Base-by-base conservation (phyloP, 208 protist genomes). In the Leptomonas seymouri region DNA sequence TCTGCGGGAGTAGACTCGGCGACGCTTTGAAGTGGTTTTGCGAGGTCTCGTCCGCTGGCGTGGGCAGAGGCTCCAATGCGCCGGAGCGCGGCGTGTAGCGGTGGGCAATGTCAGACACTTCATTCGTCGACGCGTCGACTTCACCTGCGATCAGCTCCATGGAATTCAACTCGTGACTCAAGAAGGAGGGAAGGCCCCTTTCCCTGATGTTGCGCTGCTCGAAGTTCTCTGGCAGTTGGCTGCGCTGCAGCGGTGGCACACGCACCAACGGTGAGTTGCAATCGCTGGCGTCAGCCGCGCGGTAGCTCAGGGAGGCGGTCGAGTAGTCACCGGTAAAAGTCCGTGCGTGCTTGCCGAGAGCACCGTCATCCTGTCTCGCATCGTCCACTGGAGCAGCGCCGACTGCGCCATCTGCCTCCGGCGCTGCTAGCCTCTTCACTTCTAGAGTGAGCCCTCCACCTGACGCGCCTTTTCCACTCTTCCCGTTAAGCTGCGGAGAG, bases 51-150 rank as follows among this genome's bases (percentile, higher is more conserved):
- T 49, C 64, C 15, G 57, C 20, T 8, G 59, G 39, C 23, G 42
- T 67, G 28, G 74, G 56, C 48, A 67, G 57, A 45, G 54, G 56
- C 57, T 61, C 67, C 48, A 71, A 57, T 25, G 66, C 46, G 8
- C 56, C 60, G 8, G 57, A 69, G 44, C 48, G 55, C 18, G 55
- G 61, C 16, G 28, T 44, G 50, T 67, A 58, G 30, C 58, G 25
- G 16, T 53, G 12, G 9, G 39, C 20, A n/a, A 25, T 36, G 21
- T 46, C 49, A 14, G n/a, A 28, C 21, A 44, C 36, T n/a, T 59
- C 50, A 8, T 27, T 46, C 44, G 39, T 31, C 16, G 50, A 59
- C 21, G 42, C 49, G 34, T 39, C 34, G 7, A 48, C 59, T 39
- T 66, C 67, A 41, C 41, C 57, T 2, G 30, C 57, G 21, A 67